Evolutionary conservation across 2,329 filamentous ascomycete species (phyloP), one percentile per base, ranked within the genome.

Genomic region (Didymella keratinophila): DNA sequence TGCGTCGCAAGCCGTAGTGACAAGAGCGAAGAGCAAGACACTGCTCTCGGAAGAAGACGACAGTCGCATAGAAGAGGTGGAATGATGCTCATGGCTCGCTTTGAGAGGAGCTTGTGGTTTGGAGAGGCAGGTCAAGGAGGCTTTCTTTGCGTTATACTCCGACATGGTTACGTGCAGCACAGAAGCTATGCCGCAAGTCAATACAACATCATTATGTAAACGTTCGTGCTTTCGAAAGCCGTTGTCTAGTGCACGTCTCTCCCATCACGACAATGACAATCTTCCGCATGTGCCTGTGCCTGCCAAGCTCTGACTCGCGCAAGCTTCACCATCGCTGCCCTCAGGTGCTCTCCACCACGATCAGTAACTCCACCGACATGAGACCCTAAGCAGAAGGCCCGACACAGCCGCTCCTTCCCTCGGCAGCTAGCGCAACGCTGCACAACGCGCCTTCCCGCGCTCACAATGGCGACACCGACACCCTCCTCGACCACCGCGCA

Each of bases 401-500:
- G 41, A 42, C 27, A 20, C 32, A 9, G 18, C 46, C 36, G 37
- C 32, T 34, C 18, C 43, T 55, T 42, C 41, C 41, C 18, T 20
- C 30, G 36, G 50, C 39, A 49, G 52, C 32, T 39, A 56, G 41
- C 34, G 50, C 49, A 36, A 32, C 25, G 20, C 18, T 25, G 30
- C 3, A 25, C 16, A 1, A 12, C 5, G 23, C 25, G 8, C 16
- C 23, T 25, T 12, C 21, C 25, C 20, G 11, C 34, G 27, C 30
- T 27, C 18, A 45, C 41, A 50, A 77, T 77, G 76, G 65, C 76
- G 49, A 78, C 75, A 2, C 75, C 76, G 9, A 77, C 74, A 20
- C 71, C 74, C 28, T 76, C 73, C 16, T 72, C 66, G 49, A 71
- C 76, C 65, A 73, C 76, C 61, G 69, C 75, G 39, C 73, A 76